phyloP scores from a whole-genome alignment of 768 basidiomycete genomes.

The Termitomyces sp. region DNA sequence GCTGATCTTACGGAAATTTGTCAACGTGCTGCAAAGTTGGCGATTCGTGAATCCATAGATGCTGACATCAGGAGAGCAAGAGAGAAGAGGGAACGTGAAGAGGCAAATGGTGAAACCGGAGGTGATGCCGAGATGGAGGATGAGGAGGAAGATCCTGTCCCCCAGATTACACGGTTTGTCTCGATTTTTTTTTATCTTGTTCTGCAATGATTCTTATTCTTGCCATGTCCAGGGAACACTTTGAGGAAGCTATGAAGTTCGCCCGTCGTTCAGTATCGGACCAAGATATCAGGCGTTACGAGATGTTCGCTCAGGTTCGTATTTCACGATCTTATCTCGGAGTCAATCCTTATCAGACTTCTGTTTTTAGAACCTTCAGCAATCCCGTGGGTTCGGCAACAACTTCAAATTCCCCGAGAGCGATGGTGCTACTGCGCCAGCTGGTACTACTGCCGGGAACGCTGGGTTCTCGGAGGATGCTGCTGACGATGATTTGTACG shows the following conservation, averaged over 20 bases:
- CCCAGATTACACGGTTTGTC: conserved; percentile 70
- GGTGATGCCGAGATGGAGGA: conserved; percentile 69
- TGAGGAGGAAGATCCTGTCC: conserved; percentile 86
- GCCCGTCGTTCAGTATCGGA: conserved; percentile 97
- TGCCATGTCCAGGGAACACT: conserved; percentile 63
- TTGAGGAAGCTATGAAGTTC: conserved; percentile 98
- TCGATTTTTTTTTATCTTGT: neutral
- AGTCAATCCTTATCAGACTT: conserved; percentile 7
- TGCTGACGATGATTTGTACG: conserved; percentile 85
- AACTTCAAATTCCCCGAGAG: conserved; percentile 98
- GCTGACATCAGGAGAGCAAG: conserved; percentile 76
- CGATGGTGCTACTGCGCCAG: conserved; percentile 25
- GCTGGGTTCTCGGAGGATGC: conserved; percentile 80
- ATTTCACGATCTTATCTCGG: conserved; percentile 1
- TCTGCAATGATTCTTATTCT: conserved; percentile 2
- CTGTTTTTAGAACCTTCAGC: conserved; percentile 70
- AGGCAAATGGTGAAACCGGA: conserved; percentile 34
- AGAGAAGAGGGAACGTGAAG: conserved; percentile 79
- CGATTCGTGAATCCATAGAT: conserved; percentile 94
- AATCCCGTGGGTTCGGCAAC: conserved; percentile 88
- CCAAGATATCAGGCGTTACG: conserved; percentile 94
- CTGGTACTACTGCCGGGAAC: conserved; percentile 48
- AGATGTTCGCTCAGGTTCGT: conserved; percentile 89
- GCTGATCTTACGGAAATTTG: conserved; percentile 99
- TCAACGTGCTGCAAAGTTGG: conserved; percentile 94